Evolutionary conservation across 2,329 filamentous ascomycete genomes (phyloP), one percentile per base, ranked within the genome.

Genomic region (Parafenestella ontariensis): DNA sequence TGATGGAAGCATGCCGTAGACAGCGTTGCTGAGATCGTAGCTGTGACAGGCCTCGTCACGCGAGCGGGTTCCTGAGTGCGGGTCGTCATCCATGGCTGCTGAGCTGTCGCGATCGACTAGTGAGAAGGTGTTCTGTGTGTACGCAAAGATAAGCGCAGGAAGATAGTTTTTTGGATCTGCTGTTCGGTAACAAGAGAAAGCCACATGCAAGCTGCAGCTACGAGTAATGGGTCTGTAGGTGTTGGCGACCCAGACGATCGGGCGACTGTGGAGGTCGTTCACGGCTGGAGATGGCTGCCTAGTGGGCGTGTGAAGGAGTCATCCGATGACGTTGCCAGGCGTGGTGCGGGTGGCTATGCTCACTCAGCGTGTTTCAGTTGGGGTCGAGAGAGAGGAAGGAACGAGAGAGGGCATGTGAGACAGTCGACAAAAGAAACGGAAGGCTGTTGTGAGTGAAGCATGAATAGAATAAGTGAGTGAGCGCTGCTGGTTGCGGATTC

Each of bases 241-340:
- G 53, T 31, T 49, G 46, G 46, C 15, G 44, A 40, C 26, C 48
- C 29, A 43, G 23, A n/a, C 37, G 49, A 26, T 26, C 17, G 55
- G 33, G 39, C n/a, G 48, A 41, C 26, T 24, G 48, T 43, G 20
- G 37, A 47, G 47, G 46, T 43, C 5, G 46, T 50, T 36, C 49
- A 40, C 37, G 52, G 47, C 26, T 55, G 47, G 49, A 61, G 54
- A 59, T 65, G 64, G 68, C 59, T 65, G 70, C 65, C 67, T 70
- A 66, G 54, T 61, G 37, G 52, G 58, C 49, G 58, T 47, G 49
- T 57, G 50, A 46, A 54, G 58, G 61, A 65, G 67, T 71, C 63
- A 71, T 64, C 39, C 54, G 59, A 68, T 71, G 70, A 72, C 68
- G 69, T 68, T 60, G 66, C n/a, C 43, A 56, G 40, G 37, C 28